Conservation (phyloP, 192 early-diverging fungal genomes). For the Podila horticola region DNA sequence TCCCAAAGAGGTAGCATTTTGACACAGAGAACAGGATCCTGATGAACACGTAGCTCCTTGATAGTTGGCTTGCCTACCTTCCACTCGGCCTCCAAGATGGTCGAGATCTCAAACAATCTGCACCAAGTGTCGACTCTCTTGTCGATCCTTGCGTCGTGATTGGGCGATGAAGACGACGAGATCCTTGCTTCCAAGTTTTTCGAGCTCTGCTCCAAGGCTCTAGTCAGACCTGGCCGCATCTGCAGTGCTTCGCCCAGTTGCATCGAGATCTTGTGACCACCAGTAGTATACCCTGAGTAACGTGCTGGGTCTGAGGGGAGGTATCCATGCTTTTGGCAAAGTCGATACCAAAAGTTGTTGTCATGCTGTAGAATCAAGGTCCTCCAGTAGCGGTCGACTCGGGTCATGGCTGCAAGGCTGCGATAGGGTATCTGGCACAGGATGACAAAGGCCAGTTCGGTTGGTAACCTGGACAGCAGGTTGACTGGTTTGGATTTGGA, state of each 20-base stretch:
- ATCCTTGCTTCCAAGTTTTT: neutral
- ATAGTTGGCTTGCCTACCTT: conserved; percentile 27
- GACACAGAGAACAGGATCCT: conserved; percentile 26
- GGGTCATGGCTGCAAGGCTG: conserved; percentile 17
- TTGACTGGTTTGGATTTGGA: neutral
- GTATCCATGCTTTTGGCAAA: conserved; percentile 33
- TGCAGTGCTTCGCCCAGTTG: conserved; percentile 1
- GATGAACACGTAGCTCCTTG: conserved; percentile 34
- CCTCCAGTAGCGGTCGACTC: conserved; percentile 37
- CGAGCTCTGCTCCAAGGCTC: conserved; percentile 22
- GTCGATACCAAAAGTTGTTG: conserved; percentile 30
- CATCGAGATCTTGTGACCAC: conserved; percentile 1
- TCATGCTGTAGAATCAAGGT: conserved; percentile 31
- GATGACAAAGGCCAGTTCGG: conserved; percentile 32
- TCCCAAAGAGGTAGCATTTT: conserved; percentile 7
- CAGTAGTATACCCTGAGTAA: neutral
- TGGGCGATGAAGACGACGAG: neutral
- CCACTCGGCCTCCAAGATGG: conserved; percentile 37
- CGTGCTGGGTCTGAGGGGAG: neutral
- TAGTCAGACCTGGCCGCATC: conserved; percentile 13
- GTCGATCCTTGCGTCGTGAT: neutral
- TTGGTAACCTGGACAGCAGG: conserved; percentile 17
- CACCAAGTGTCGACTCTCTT: conserved; percentile 24
- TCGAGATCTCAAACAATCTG: conserved; percentile 25
- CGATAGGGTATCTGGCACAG: conserved; percentile 30